Evolutionary conservation across 2,329 filamentous ascomycete genomes (phyloP).

Genomic region (Diaporthe australafricana): DNA sequence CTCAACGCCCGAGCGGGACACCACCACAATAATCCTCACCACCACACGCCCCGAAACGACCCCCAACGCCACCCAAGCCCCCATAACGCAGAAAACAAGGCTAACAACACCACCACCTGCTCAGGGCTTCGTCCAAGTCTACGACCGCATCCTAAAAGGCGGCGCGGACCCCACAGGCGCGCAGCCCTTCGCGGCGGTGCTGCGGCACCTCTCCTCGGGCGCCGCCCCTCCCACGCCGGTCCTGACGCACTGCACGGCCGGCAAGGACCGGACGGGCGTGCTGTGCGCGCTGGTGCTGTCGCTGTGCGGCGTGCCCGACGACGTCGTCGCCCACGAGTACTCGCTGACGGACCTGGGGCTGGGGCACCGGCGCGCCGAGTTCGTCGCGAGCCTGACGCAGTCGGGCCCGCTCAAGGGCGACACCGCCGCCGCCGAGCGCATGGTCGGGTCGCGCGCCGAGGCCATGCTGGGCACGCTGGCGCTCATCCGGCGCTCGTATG

Average conservation of each 20-base stretch:
- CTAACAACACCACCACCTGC: not conserved
- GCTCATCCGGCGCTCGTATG: constrained; percentile 70
- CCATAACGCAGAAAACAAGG: not conserved
- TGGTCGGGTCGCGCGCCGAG: constrained; percentile 59
- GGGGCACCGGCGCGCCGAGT: constrained; percentile 60
- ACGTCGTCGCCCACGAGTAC: constrained; percentile 75
- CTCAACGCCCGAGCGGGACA: not conserved
- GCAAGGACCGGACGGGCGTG: constrained; percentile 82
- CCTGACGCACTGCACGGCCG: constrained; percentile 79
- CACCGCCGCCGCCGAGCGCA: constrained; percentile 54
- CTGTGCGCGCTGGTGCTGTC: constrained; percentile 74
- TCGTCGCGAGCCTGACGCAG: constrained; percentile 62
- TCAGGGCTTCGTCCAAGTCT: constrained; percentile 73
- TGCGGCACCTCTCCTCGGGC: constrained; percentile 67
- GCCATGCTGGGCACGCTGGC: constrained; percentile 61
- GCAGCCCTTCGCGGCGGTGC: constrained; percentile 66
- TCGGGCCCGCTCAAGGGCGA: constrained; percentile 63
- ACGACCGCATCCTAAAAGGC: constrained; percentile 68
- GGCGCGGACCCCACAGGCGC: constrained; percentile 57
- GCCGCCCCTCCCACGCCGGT: constrained; percentile 56
- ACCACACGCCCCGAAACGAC: no score
- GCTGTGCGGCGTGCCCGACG: constrained; percentile 70
- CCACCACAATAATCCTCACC: no score
- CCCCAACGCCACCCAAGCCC: not conserved
- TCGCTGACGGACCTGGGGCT: constrained; percentile 73